Evolutionary conservation across 495 filamentous ascomycete genomes (phyloP), one percentile per base, ranked within the genome.

Genomic region (Penicillium manginii): DNA sequence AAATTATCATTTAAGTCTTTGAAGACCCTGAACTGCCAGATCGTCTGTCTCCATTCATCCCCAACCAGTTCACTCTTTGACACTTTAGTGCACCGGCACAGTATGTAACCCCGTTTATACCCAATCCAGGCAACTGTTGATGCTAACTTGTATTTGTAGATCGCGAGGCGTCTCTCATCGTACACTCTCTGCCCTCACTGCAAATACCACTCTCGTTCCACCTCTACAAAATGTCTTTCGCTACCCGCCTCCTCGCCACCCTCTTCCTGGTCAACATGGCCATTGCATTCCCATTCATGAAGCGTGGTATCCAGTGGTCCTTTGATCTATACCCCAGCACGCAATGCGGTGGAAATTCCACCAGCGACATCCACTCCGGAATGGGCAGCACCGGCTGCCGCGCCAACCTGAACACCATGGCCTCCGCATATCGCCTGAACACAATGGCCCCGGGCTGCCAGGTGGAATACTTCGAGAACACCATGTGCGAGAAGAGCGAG

Each of bases 391-490:
- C 67, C 4, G 65, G 65, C 31, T 70, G 67, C 33, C 67, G 67
- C 46, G 67, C 67, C 2, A 42, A 70, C 51, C 46, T 70, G 4
- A 18, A 54, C 58, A 62, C 33, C 42, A 60, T 66, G 17, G 67
- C 67, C 55, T 58, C 67, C 2, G 65, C 65, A 10, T 70, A 70
- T 40, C 54, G 40, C 3, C 29, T 70, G 23, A 61, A 68, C 54
- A 18, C 48, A 2, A 19, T 70, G 15, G 46, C 57, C 5, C 57
- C 59, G 1, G 62, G 65, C 22, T 70, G 67, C 29, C 60, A 54
- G 22, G 59, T 70, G 45, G 58, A 70, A 43, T 68, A 68, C 39
- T 70, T 58, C 37, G 67, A 70, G 23, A 70, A 70, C 52, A 70
- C 67, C 15, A 70, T 70, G 67, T 70, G 67, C 58, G 67, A 70